Conservation (phyloP, 345 rosid species). For the Euphorbia pulcherrima region DNA sequence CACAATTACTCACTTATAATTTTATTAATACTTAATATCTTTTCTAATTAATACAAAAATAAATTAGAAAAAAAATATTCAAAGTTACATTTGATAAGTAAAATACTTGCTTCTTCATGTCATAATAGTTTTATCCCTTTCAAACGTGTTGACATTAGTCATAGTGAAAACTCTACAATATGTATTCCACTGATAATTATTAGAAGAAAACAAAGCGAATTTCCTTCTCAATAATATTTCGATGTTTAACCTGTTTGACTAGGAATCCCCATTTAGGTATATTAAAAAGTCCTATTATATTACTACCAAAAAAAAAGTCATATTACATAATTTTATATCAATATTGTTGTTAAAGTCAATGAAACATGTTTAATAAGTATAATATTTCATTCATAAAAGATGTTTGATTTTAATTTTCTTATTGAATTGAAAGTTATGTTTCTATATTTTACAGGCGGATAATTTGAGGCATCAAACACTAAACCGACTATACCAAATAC, state of each 20-base stretch:
- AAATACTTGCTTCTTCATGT: too few relatives aligned
- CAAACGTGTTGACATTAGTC: slow-evolving; percentile 28
- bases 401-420: not conserved
- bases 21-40: too few relatives aligned
- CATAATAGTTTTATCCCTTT: slow-evolving; percentile 14
- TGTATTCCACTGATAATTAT: not conserved
- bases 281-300: slow-evolving; percentile 33
- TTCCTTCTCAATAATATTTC: slow-evolving; percentile 6
- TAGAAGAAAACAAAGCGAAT: slow-evolving; percentile 6
- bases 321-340: not conserved
- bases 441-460: slow-evolving; percentile 78
- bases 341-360: slow-evolving; percentile 17
- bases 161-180: not conserved
- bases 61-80: too few relatives aligned
- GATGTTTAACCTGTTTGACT: slow-evolving; percentile 26
- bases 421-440: too few relatives aligned
- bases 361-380: slow-evolving; percentile 8
- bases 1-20: too few relatives aligned
- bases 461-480: slow-evolving; percentile 83
- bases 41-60: too few relatives aligned
- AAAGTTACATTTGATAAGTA: too few relatives aligned
- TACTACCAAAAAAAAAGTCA: not conserved
- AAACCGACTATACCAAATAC: slow-evolving; percentile 62
- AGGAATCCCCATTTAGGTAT: not conserved
- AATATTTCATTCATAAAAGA: not conserved